Evolutionary conservation across 257 asterid species (phyloP).

Genomic region (Echium plantagineum): DNA sequence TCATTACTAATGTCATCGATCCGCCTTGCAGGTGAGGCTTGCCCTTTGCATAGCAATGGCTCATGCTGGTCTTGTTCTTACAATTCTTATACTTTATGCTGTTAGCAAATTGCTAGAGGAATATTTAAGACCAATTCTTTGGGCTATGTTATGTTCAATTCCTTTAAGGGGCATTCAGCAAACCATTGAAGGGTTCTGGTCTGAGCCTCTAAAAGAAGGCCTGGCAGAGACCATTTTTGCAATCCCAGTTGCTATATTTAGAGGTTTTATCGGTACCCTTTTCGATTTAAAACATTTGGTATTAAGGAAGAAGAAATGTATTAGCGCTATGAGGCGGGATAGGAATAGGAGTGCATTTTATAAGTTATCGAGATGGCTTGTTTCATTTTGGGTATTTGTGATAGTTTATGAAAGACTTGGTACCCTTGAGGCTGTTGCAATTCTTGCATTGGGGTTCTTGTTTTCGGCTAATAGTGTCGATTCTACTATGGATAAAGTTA

Average conservation of each 20-base stretch:
- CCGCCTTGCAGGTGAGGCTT: slow-evolving; percentile 59
- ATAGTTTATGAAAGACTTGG: slow-evolving; percentile 73
- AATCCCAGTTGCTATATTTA: slow-evolving; percentile 66
- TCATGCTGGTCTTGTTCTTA: slow-evolving; percentile 72
- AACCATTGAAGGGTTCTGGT: slow-evolving; percentile 80
- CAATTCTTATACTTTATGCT: slow-evolving; percentile 53
- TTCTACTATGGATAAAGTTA: slow-evolving; percentile 59
- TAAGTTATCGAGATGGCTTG: slow-evolving; percentile 61
- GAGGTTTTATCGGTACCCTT: slow-evolving; percentile 66
- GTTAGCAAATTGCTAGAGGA: slow-evolving; percentile 70
- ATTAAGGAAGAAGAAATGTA: slow-evolving; percentile 33
- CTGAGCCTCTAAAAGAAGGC: slow-evolving; percentile 72
- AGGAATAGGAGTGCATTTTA: slow-evolving; percentile 61
- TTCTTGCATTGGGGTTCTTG: slow-evolving; percentile 60
- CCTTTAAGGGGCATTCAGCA: slow-evolving; percentile 87
- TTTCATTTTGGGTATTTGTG: slow-evolving; percentile 84
- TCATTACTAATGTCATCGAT: no score
- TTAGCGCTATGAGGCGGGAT: slow-evolving; percentile 22
- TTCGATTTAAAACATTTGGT: slow-evolving; percentile 53
- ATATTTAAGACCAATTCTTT: slow-evolving; percentile 68
- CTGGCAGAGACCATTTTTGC: slow-evolving; percentile 85
- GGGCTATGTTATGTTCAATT: slow-evolving; percentile 94
- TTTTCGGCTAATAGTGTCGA: slow-evolving; percentile 50
- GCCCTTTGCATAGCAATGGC: slow-evolving; percentile 98
- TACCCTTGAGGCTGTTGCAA: slow-evolving; percentile 39